phyloP scores from a whole-genome alignment of 306 rosid genomes.

The Ziziphus jujuba region DNA sequence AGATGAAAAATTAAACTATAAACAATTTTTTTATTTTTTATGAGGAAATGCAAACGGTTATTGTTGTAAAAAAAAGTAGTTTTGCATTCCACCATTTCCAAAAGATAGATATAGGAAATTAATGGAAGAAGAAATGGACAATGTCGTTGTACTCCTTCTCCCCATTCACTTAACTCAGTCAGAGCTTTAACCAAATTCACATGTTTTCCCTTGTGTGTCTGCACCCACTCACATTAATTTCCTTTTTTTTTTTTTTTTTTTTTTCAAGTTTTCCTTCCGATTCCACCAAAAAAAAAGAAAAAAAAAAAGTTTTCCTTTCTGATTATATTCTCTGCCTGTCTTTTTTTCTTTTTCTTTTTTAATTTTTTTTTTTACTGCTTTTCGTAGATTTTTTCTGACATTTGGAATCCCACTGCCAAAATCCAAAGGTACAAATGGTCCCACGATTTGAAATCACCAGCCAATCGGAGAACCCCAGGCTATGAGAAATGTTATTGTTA shows the following conservation, averaged over 20 bases:
- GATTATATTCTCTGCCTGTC: not conserved
- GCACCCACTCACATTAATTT: not conserved
- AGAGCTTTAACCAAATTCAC: slow-evolving; percentile 20
- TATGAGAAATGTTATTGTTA: not conserved
- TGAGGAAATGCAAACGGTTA: too few relatives aligned
- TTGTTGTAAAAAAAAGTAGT: too few relatives aligned
- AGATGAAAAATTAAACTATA: too few relatives aligned
- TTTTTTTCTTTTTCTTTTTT: not conserved
- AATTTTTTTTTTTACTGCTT: slow-evolving; percentile 1
- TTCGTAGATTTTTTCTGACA: slow-evolving; percentile 24
- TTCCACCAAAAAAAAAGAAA: too few relatives aligned
- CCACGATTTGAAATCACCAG: slow-evolving; percentile 17
- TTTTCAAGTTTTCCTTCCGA: too few relatives aligned
- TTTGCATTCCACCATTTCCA: too few relatives aligned
- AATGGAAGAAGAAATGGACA: too few relatives aligned
- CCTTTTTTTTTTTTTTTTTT: not conserved
- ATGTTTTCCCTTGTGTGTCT: not conserved
- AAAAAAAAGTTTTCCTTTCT: not conserved
- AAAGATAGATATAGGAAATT: too few relatives aligned
- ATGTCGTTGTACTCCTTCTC: too few relatives aligned
- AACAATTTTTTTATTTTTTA: too few relatives aligned
- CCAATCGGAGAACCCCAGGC: not conserved
- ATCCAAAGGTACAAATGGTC: slow-evolving; percentile 7
- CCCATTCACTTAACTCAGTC: too few relatives aligned
- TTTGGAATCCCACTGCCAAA: slow-evolving; percentile 29